Base-by-base conservation (phyloP, 352 stramenopile species). In the Phytophthora gonapodyides region DNA sequence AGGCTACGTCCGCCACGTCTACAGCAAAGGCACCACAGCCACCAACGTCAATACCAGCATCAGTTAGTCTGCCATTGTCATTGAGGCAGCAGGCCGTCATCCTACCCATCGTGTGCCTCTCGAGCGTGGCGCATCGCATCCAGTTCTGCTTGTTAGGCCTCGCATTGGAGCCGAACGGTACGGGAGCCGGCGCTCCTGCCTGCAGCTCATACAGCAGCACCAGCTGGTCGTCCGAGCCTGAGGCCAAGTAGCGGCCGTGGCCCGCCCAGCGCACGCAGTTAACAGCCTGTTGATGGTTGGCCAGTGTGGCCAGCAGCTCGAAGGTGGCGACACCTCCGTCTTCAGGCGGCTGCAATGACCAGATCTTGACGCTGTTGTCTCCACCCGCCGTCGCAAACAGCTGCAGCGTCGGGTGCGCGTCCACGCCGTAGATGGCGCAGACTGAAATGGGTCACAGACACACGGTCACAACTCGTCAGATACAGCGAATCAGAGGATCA, bases 1-100 rank as follows among this genome's bases (percentile, higher is more conserved):
- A 96, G 17, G 87, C 84, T 6, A 96, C 57, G 38, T 96, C 87
- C 36, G 91, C 80, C 44, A 96, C 87, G 59, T 95, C 86, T 94
- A 44, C 36, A 63, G 10, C 16, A 15, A n/a, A 48, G 34, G 43
- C 19, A 37, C 3, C 24, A 37, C 40, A 49, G 35, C 36, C 48
- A 51, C 5, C 30, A 63, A 5, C 41, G 64, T 8, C 33, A 49
- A 4, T 21, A 57, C 66, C 13, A 61, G 62, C 53, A 44, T 8
- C n/a, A 42, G 21, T 19, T 16, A 40, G 38, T 38, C 12, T 21
- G 19, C n/a, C 44, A 51, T 9, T 27, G 24, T 4, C 24, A 3
- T 10, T 11, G 17, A n/a, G 7, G 41, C 13, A 53, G 24, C 24
- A 38, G 8, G 19, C 0, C 12, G 19, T 51, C 6, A 1, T 35